Evolutionary conservation across 1,284 basidiomycete species (phyloP).

Genomic region (Puccinia novopanici): DNA sequence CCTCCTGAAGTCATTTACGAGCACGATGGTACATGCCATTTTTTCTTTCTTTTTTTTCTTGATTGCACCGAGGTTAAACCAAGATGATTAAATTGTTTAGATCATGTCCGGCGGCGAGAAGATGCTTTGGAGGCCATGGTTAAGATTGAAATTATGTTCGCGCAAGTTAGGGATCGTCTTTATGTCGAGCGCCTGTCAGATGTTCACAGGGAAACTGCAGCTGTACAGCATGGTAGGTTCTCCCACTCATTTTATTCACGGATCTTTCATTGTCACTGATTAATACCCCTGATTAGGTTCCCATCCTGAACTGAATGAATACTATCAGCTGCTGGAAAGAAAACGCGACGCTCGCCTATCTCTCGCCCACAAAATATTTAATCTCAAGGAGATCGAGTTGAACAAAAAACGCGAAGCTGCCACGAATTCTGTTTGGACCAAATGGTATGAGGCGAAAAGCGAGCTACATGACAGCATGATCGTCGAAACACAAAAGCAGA

Average conservation of each 20-base stretch:
- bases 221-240: constrained; percentile 63
- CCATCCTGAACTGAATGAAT: constrained; percentile 50
- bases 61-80: not conserved
- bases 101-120: constrained; percentile 48
- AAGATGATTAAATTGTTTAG: constrained; percentile 4
- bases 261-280: not conserved
- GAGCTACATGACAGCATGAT: constrained; percentile 43
- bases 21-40: constrained; percentile 39
- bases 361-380: constrained; percentile 47
- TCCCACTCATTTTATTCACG: not conserved
- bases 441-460: constrained; percentile 48
- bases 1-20: constrained; percentile 39
- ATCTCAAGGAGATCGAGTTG: constrained; percentile 47
- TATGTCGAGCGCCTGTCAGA: constrained; percentile 66
- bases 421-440: constrained; percentile 47
- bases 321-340: constrained; percentile 42
- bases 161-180: constrained; percentile 64
- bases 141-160: constrained; percentile 65
- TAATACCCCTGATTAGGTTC: constrained; percentile 21
- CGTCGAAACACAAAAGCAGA: constrained; percentile 31
- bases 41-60: constrained; percentile 3
- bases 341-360: constrained; percentile 46
- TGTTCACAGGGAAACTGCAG: constrained; percentile 64
- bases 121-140: constrained; percentile 64
- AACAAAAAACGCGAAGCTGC: constrained; percentile 48